Evolutionary conservation across 164 flowering plant species (phyloP), one percentile per base, ranked within the genome.

Genomic region (Nymphaea thermarum): DNA sequence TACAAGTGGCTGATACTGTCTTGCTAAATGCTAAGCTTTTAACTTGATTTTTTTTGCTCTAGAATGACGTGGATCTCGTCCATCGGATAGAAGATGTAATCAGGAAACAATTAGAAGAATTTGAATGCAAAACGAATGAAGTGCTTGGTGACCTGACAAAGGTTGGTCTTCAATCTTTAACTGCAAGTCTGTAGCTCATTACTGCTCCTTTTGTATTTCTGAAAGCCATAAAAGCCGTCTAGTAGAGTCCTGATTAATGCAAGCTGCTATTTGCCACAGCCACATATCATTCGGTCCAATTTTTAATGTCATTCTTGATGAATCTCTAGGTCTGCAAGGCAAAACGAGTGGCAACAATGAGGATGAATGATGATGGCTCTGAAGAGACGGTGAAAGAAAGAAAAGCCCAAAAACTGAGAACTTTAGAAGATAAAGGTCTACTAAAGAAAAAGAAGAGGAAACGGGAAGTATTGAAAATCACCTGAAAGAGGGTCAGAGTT

Each of bases 341-440:
- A 4, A 87, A 69, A 71, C 82, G 89, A 14, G 87, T 90, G 62
- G 90, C 96, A 7, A 71, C 66, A 43, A 88, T 90, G 96, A 94
- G 83, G 78, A 87, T 91, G 93, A 67, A 79, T 77, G 96, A 94
- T 70, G 96, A 87, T 70, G 98, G 98, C 0, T 91, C 84, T 72
- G 96, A 94, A 44, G 96, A 91, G 63, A 80, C 74, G 74, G 93
- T 68, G 64, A 82, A 87, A 64, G 84, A 71, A 47, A 78, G 96
- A 18, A 90, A 84, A 80, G 80, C 78, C 25, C 99, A 87, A 72
- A 94, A 87, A 66, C 53, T 74, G 62, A 90, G 82, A 63, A 77
- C 77, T 4, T 73, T 88, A 18, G 82, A 75, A 67, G 85, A 79
- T 73, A 89, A 83, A 72, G 95, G 97, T 6, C 66, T 85, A 42